Percentiles rank a stretch among this genome's conserved stretches.
These are phyloP conservation scores for Pezicula carpinea DNA, from an alignment of 2,329 filamentous ascomycete species.

Conservation along the genomic window DNA sequence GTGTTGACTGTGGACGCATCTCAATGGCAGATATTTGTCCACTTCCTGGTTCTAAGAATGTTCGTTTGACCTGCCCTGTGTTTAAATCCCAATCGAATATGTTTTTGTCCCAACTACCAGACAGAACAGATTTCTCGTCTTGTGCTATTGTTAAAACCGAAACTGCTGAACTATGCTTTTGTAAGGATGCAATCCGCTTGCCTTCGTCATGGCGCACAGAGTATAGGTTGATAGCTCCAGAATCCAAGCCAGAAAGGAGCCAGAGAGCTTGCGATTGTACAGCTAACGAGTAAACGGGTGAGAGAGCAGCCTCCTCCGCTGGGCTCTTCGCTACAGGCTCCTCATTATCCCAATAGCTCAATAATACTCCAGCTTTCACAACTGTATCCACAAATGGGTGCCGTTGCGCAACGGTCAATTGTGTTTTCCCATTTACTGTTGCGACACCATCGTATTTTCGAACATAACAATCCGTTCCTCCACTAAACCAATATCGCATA, in stretches of 20 bases:
- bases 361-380: slow-evolving; percentile 85
- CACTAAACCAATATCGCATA: slow-evolving; percentile 90
- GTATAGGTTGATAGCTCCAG: slow-evolving; percentile 87
- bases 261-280: slow-evolving; percentile 87
- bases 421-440: slow-evolving; percentile 90
- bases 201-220: slow-evolving; percentile 93
- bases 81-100: slow-evolving; percentile 95
- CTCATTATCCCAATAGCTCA: slow-evolving; percentile 99
- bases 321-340: slow-evolving; percentile 48
- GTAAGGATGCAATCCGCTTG: slow-evolving; percentile 76
- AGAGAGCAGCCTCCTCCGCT: slow-evolving; percentile 59
- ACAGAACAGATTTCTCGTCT: slow-evolving; percentile 83
- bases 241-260: slow-evolving; percentile 86
- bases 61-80: slow-evolving; percentile 69
- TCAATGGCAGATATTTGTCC: slow-evolving; percentile 88
- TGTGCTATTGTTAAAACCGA: slow-evolving; percentile 77
- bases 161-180: slow-evolving; percentile 85
- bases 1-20: slow-evolving; percentile 69
- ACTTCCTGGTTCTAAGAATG: slow-evolving; percentile 75
- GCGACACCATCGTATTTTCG: slow-evolving; percentile 94
- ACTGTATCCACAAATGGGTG: slow-evolving; percentile 98
- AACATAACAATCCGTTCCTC: slow-evolving; percentile 91
- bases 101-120: slow-evolving; percentile 94
- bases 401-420: slow-evolving; percentile 88
- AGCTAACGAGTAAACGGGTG: slow-evolving; percentile 90